Evolutionary conservation across 169 alveolate genomes (phyloP).

Genomic region (Cryptosporidium muris): DNA sequence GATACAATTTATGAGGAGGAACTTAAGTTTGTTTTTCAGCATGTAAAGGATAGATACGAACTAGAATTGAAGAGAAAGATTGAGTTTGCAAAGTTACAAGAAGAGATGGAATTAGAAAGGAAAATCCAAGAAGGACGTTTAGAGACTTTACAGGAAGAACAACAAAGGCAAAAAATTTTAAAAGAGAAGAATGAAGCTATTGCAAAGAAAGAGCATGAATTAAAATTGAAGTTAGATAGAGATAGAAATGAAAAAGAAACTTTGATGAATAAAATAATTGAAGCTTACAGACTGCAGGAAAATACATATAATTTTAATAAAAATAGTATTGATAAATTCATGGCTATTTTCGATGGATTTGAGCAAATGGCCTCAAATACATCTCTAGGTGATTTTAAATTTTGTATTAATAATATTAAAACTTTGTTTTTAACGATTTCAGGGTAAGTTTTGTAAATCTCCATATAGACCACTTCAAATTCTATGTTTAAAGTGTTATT

Average conservation of each 20-base stretch:
- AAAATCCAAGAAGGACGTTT: slow-evolving; percentile 32
- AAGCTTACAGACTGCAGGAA: slow-evolving; percentile 1
- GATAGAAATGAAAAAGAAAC: neutral
- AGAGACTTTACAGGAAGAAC: slow-evolving; percentile 61
- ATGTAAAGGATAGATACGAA: neutral
- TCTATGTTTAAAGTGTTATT: neutral
- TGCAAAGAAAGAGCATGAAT: slow-evolving; percentile 6
- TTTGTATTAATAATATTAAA: slow-evolving; percentile 2
- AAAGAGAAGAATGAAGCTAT: slow-evolving; percentile 32
- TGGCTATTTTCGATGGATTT: slow-evolving; percentile 12
- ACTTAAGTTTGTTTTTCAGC: slow-evolving; percentile 22
- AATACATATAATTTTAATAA: slow-evolving; percentile 1
- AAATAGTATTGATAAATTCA: neutral
- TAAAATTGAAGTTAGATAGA: slow-evolving; percentile 25
- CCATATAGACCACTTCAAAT: neutral
- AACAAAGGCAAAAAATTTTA: slow-evolving; percentile 4
- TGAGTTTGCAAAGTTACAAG: slow-evolving; percentile 5
- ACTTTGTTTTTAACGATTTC: slow-evolving; percentile 12
- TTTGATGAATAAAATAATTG: neutral
- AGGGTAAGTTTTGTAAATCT: slow-evolving; percentile 22
- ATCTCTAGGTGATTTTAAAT: slow-evolving; percentile 8
- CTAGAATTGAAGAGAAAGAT: slow-evolving; percentile 14
- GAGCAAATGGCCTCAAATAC: neutral
- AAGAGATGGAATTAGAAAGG: slow-evolving; percentile 26
- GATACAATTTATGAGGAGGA: slow-evolving; percentile 57